Evolutionary conservation across 176 grass and related monocot species (phyloP), one percentile per base, ranked within the genome.

Genomic region (Triticum dicoccoides): DNA sequence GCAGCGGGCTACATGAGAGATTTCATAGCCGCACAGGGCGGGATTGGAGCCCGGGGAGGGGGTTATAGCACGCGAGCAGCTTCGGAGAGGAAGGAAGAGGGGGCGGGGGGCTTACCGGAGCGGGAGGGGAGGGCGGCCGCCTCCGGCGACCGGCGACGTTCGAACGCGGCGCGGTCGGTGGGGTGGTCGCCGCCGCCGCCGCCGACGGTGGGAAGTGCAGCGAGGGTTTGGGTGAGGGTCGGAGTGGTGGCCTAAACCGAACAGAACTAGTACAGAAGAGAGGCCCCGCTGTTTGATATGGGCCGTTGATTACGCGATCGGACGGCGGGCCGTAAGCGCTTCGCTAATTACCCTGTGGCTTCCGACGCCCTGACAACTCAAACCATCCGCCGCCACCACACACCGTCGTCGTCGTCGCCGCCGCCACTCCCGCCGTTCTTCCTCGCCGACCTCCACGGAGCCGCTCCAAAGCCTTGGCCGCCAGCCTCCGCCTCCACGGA

Each of bases 71-170:
- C 4, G 72, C 70, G 70, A 25, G 39, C 54, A 41, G 69, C 59
- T 21, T 7, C 18, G 79, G 45, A 29, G 18, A 32, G 29, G 69
- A 11, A 6, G 41, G 67, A 13, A 13, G 37, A 4, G 3, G 27
- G 20, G 0, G 9, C 17, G 61, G 49, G 61, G 47, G 11, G 33
- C 74, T 72, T 84, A 88, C 87, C 81, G n/a, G 80, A 6, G 69
- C 10, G 14, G 81, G 9, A 39, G 7, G 51, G 15, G 18, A 78
- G 25, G 8, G 21, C 0, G 8, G 63, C 4, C 17, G 35, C 17
- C 52, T 58, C 54, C 49, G 21, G 18, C 15, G n/a, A 12, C 11
- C 7, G 14, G 11, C 14, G 13, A 49, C 73, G 20, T 9, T 9
- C 11, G 21, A 51, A 52, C 5, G 13, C 21, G 3, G 81, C 21